Evolutionary conservation across 306 rosid genomes (phyloP).

Genomic region (Crataegus laevigata): DNA sequence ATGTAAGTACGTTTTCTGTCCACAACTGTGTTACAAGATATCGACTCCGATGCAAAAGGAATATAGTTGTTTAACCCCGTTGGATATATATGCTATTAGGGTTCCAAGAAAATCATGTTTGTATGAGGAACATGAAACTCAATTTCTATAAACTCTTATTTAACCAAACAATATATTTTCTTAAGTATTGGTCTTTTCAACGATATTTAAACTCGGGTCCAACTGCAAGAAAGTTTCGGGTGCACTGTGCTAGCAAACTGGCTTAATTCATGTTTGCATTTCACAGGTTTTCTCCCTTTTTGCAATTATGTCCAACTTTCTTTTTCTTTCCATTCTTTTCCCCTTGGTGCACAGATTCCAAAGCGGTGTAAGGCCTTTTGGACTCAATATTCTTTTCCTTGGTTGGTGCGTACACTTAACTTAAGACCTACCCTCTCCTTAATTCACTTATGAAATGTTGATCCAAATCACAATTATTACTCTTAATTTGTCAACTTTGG

Average conservation of each 20-base stretch:
- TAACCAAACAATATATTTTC: background rate
- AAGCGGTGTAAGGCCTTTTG: constrained; percentile 45
- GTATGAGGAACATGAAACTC: background rate
- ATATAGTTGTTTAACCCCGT: background rate
- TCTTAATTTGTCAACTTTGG: background rate
- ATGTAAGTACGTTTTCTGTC: background rate
- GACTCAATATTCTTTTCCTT: constrained; percentile 32
- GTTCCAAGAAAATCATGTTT: background rate
- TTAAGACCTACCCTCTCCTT: constrained; percentile 25
- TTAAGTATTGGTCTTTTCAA: constrained; percentile 27
- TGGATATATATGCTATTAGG: background rate
- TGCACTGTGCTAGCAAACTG: fast-evolving
- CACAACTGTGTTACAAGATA: background rate
- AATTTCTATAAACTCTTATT: background rate
- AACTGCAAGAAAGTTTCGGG: too few relatives aligned
- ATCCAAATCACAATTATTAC: background rate
- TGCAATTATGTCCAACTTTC: background rate
- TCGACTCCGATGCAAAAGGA: constrained; percentile 15
- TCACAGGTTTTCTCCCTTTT: constrained; percentile 13
- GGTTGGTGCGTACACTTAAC: background rate
- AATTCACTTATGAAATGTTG: background rate
- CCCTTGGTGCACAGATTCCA: constrained; percentile 42
- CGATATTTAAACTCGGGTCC: background rate
- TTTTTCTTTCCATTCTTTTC: background rate
- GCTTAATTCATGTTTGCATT: constrained; percentile 1